A percentile compares a stretch with the other conserved stretches of the same genome.
Conservation (phyloP, 768 basidiomycete genomes). For the Lentinula aciculospora region DNA sequence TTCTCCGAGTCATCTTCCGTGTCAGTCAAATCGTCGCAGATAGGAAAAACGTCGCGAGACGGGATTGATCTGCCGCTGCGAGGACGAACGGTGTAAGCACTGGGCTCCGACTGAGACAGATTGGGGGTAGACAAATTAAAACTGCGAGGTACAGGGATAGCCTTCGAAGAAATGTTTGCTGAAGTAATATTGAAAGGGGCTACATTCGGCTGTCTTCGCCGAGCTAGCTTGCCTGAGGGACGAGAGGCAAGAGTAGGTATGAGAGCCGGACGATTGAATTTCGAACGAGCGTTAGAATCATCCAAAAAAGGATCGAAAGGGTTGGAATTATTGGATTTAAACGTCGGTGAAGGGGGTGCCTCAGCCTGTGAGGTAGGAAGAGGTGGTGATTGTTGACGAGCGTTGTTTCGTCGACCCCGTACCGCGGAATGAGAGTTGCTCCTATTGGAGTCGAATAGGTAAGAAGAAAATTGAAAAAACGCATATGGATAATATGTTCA, state of each 20-base stretch:
- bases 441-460: constrained; percentile 21
- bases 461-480: constrained; percentile 8
- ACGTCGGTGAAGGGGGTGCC: constrained; percentile 32
- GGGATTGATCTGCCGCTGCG: constrained; percentile 24
- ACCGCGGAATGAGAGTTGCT: constrained; percentile 38
- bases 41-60: constrained; percentile 43
- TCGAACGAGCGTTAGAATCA: constrained; percentile 19
- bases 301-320: constrained; percentile 39
- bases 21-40: constrained; percentile 71
- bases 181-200: constrained; percentile 17
- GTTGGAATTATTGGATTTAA: constrained; percentile 43
- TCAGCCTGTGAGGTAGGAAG: constrained; percentile 64
- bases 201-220: constrained; percentile 43
- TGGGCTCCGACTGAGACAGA: constrained; percentile 49
- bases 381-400: constrained; percentile 62
- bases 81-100: constrained; percentile 19
- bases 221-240: constrained; percentile 53
- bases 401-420: constrained; percentile 43
- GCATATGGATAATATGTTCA: constrained; percentile 14
- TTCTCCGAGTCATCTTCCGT: constrained; percentile 25
- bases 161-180: constrained; percentile 35
- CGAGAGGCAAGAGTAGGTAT: constrained; percentile 39
- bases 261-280: constrained; percentile 13
- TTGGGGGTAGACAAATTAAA: constrained; percentile 16
- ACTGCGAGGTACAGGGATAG: constrained; percentile 46